Evolutionary conservation across 2,329 filamentous ascomycete genomes (phyloP), one percentile per base, ranked within the genome.

Genomic region (Coniochaeta hoffmannii): DNA sequence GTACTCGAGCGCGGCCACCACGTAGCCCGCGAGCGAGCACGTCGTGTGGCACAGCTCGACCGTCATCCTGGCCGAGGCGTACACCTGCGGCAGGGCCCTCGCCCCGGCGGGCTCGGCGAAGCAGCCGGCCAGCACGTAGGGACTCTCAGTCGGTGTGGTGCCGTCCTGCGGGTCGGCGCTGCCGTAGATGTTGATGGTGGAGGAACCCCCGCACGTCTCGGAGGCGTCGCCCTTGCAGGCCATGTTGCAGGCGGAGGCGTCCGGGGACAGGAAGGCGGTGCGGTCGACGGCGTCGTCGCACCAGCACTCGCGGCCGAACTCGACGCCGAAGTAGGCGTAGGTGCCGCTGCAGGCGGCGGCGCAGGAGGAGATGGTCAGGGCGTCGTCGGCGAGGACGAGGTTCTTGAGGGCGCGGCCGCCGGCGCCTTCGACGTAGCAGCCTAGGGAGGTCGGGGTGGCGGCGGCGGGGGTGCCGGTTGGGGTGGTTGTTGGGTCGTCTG

Each of bases 1-100:
- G 54, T 58, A 64, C 54, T 64, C 63, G 30, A 61, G 57, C 19
- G 61, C 63, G 6, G 59, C 63, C 34, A 58, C 63, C 14, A 19
- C 35, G 55, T 55, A 63, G 14, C 58, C 59, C 6, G 30, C 34
- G 9, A 24, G 54, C 10, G 28, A 31, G 57, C 63, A 64, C 32
- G 57, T 61, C 24, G 54, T 52, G 49, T 57, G 49, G 59, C 63
- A 64, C 36, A 34, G 24, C 55, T 59, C 54, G 52, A 63, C 62
- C 55, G 63, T 64, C 59, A 63, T 60, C 17, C 15, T 32, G 55
- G 31, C 26, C 31, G 51, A 54, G 12, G 54, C 53, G 44, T 54
- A 50, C 17, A 56, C 32, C 49, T 51, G 49, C 8, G 26, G 26
- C 28, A 51, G 31, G 15, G 31, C 49, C 6, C 49, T 15, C 4